These are phyloP conservation scores for Zygosaccharomyces sapae DNA, from an alignment of 1,139 yeast genomes.

Conservation along the genomic window DNA sequence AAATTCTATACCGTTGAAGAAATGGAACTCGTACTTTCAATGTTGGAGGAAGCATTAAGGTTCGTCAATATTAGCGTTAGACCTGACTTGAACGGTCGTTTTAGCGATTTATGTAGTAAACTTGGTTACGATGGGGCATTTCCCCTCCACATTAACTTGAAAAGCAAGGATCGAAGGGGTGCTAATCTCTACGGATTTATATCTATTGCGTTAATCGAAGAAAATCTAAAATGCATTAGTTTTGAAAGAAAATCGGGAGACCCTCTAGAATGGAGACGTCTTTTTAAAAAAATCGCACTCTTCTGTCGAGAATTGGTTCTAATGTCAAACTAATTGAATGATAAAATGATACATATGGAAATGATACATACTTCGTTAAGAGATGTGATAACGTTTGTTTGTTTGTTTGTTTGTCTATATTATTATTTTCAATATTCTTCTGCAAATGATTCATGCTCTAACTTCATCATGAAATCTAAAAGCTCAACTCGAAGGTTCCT, in stretches of 20 bases:
- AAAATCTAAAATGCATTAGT: conserved; percentile 43
- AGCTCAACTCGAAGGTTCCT: conserved; percentile 26
- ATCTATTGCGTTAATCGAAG: conserved; percentile 39
- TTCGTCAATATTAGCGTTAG: conserved; percentile 26
- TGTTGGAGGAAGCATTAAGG: conserved; percentile 28
- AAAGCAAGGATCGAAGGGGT: conserved; percentile 46
- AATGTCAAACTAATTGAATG: conserved; percentile 17
- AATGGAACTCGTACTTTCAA: conserved; percentile 26
- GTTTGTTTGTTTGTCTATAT: too few species aligned
- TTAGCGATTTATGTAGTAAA: conserved; percentile 16
- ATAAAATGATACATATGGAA: neutral
- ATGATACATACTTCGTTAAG: neutral
- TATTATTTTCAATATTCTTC: conserved; percentile 4
- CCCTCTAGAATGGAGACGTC: conserved; percentile 64
- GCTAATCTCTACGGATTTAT: conserved; percentile 47
- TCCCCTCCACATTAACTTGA: conserved; percentile 42
- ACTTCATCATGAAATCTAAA: conserved; percentile 27
- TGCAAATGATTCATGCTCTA: conserved; percentile 16
- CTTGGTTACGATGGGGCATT: conserved; percentile 23
- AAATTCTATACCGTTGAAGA: conserved; percentile 30
- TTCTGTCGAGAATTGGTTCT: conserved; percentile 46
- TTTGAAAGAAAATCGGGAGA: conserved; percentile 55
- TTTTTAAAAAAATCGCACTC: conserved; percentile 52
- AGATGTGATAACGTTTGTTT: too few species aligned
- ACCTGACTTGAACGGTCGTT: conserved; percentile 23